Evolutionary conservation across 352 stramenopile species (phyloP).

Genomic region (Phytophthora europaea): DNA sequence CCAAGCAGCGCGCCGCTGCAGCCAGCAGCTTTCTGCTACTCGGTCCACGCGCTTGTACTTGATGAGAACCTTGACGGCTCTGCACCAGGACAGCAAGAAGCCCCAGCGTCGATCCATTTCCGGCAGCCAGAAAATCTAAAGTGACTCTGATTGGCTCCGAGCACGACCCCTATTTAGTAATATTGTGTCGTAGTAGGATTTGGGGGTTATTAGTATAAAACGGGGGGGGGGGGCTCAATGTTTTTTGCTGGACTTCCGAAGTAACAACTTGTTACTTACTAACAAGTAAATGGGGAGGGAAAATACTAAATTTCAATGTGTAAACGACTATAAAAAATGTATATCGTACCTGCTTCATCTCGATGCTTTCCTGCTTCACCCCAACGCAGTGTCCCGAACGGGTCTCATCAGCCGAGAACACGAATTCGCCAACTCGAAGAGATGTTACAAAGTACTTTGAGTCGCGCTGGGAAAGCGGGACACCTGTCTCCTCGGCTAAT

Average conservation of each 20-base stretch:
- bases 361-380: not conserved
- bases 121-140: not conserved
- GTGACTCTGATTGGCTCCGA: not conserved
- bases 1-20: too few species aligned
- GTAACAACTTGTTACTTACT: too few species aligned
- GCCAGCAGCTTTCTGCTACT: too few species aligned
- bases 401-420: not conserved
- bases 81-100: slow-evolving; percentile 13
- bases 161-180: too few species aligned
- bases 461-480: not conserved
- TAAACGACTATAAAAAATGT: too few species aligned
- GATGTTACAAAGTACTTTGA: not conserved
- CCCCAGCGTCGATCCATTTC: not conserved
- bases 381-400: not conserved
- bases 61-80: slow-evolving; percentile 4
- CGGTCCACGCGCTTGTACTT: slow-evolving; percentile 2
- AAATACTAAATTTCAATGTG: too few species aligned
- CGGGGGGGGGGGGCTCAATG: too few species aligned
- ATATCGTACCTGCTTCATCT: too few species aligned
- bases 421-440: not conserved
- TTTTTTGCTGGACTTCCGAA: too few species aligned
- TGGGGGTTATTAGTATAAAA: too few species aligned
- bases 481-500: not conserved
- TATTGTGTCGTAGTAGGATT: too few species aligned
- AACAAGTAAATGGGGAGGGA: too few species aligned